A percentile compares a stretch with the other conserved stretches of the same genome.
Conservation (phyloP, 2,329 filamentous ascomycete genomes). For the Fusarium pseudograminearum region DNA sequence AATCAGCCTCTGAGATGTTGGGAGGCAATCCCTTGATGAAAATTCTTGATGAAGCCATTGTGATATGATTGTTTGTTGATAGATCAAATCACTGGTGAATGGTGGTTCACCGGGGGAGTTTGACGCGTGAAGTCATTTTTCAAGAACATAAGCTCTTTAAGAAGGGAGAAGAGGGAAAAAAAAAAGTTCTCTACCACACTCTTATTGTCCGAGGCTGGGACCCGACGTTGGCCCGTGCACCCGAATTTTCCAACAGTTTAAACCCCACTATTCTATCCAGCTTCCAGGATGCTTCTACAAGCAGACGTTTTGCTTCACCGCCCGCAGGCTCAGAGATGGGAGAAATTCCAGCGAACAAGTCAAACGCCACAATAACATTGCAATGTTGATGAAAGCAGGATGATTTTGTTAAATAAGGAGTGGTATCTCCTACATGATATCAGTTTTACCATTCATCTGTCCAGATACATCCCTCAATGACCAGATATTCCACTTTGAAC, state of each 20-base stretch:
- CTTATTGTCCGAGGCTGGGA: slow-evolving; percentile 45
- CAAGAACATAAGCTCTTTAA: slow-evolving; percentile 39
- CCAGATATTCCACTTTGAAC: not conserved
- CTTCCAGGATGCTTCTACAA: slow-evolving; percentile 34
- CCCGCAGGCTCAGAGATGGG: slow-evolving; percentile 31
- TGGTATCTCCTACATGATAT: not conserved
- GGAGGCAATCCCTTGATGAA: slow-evolving; percentile 89
- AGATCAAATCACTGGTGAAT: slow-evolving; percentile 44
- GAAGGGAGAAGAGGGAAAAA: slow-evolving; percentile 48
- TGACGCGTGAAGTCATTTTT: slow-evolving; percentile 46
- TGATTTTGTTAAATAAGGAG: not conserved
- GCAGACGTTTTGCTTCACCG: slow-evolving; percentile 40
- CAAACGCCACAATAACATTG: slow-evolving; percentile 34
- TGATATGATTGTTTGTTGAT: slow-evolving; percentile 38
- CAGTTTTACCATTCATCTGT: not conserved
- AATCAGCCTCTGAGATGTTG: slow-evolving; percentile 83
- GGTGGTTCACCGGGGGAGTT: slow-evolving; percentile 44
- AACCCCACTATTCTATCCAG: slow-evolving; percentile 34
- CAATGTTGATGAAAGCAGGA: slow-evolving; percentile 5
- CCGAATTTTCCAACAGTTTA: slow-evolving; percentile 26
- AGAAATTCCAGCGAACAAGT: slow-evolving; percentile 43
- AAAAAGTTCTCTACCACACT: slow-evolving; percentile 48
- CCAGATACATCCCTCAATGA: not conserved
- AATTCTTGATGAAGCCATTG: slow-evolving; percentile 72
- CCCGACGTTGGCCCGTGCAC: slow-evolving; percentile 43